Evolutionary conservation across 2,329 filamentous ascomycete species (phyloP).

Genomic region (Grosmannia serpens): DNA sequence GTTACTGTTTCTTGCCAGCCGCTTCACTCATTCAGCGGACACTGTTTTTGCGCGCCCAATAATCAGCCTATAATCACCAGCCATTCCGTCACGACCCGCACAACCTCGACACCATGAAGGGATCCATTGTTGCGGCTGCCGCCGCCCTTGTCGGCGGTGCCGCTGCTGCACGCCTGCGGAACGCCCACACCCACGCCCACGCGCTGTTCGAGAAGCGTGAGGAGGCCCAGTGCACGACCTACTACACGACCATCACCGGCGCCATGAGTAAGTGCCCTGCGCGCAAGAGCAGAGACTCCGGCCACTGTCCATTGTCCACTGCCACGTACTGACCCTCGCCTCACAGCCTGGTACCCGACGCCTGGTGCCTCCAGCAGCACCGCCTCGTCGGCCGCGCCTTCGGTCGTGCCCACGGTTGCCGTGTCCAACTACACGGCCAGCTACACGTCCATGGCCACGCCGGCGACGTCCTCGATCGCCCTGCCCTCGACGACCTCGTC

Average conservation of each 20-base stretch:
- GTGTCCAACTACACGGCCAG: not conserved
- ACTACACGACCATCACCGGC: slow-evolving; percentile 61
- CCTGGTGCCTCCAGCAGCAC: not conserved
- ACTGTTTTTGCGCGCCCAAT: slow-evolving; percentile 35
- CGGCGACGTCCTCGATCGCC: not conserved
- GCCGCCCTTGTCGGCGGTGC: slow-evolving; percentile 47
- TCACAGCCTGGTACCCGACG: not conserved
- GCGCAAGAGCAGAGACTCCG: too few relatives aligned
- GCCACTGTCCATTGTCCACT: too few relatives aligned
- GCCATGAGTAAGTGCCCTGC: slow-evolving; percentile 36
- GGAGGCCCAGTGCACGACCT: slow-evolving; percentile 53
- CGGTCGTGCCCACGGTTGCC: not conserved
- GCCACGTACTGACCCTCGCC: not conserved
- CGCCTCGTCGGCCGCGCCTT: not conserved
- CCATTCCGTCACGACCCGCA: slow-evolving; percentile 10
- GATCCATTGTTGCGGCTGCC: slow-evolving; percentile 53
- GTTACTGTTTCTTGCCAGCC: slow-evolving; percentile 38
- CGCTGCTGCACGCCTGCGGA: slow-evolving; percentile 45
- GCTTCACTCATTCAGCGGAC: slow-evolving; percentile 87
- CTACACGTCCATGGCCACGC: not conserved
- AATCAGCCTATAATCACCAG: slow-evolving; percentile 8
- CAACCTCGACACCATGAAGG: slow-evolving; percentile 56
- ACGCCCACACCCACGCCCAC: slow-evolving; percentile 28
- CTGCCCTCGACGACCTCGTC: slow-evolving; percentile 14
- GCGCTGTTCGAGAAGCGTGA: slow-evolving; percentile 40